phyloP scores from a whole-genome alignment of 768 basidiomycete species.

The Gymnopilus junonius region DNA sequence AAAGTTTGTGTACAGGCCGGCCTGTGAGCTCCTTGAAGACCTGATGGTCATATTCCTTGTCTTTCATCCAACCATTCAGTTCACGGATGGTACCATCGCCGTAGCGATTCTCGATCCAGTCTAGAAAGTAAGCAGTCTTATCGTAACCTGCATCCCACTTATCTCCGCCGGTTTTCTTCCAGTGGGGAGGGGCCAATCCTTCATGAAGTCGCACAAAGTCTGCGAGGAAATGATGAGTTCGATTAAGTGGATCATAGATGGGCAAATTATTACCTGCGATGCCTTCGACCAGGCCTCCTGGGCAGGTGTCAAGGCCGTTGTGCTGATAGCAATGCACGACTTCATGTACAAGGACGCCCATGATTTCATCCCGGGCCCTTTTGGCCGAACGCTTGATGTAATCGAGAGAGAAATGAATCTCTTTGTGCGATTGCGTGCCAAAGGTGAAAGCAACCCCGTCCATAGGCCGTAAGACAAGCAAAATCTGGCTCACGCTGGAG shows the following conservation, averaged over 20 bases:
- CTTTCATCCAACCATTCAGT: constrained; percentile 60
- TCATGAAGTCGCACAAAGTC: constrained; percentile 75
- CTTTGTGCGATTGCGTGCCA: constrained; percentile 61
- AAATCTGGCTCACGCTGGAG: constrained; percentile 57
- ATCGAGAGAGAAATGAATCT: constrained; percentile 74
- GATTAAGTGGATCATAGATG: background rate
- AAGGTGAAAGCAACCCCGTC: constrained; percentile 72
- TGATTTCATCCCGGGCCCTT: constrained; percentile 61
- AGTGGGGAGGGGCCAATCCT: constrained; percentile 69
- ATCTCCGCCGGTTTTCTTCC: constrained; percentile 52
- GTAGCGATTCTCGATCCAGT: constrained; percentile 63
- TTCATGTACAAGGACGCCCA: constrained; percentile 75
- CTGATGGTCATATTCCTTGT: constrained; percentile 49
- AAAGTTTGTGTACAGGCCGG: constrained; percentile 16
- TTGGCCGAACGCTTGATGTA: constrained; percentile 53
- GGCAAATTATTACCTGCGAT: constrained; percentile 61
- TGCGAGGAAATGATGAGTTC: constrained; percentile 23
- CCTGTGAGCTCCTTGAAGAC: constrained; percentile 48
- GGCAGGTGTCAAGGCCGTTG: constrained; percentile 61
- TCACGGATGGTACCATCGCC: constrained; percentile 57
- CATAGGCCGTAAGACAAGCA: constrained; percentile 67
- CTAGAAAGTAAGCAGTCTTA: constrained; percentile 74
- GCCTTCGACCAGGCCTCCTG: constrained; percentile 78
- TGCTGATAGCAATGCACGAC: constrained; percentile 82
- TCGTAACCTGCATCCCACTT: constrained; percentile 81